These are phyloP conservation scores for Chlamydomonas sphaeroides DNA, from an alignment of 139 green algal genomes.

Conservation along the genomic window DNA sequence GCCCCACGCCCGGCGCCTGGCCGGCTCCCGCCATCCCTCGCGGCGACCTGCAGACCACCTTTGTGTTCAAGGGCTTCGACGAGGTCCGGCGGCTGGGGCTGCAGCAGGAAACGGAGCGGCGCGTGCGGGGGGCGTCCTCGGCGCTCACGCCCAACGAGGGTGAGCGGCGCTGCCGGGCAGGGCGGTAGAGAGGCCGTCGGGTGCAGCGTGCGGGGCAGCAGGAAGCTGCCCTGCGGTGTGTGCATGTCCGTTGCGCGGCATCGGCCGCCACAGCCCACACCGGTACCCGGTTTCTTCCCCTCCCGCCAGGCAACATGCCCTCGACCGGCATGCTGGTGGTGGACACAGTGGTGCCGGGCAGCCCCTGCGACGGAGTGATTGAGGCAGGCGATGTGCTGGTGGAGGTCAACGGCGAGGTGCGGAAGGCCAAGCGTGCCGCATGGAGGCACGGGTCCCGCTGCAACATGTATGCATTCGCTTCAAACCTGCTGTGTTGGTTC, in stretches of 20 bases:
- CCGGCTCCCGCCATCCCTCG: constrained; percentile 59
- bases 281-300: too few relatives aligned
- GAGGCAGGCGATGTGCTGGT: constrained; percentile 92
- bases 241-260: too few relatives aligned
- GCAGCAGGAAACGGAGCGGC: constrained; percentile 75
- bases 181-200: background rate
- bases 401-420: constrained; percentile 52
- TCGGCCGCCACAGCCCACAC: too few relatives aligned
- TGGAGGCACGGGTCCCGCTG: too few relatives aligned
- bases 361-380: constrained; percentile 75
- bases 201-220: too few relatives aligned
- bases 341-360: constrained; percentile 81
- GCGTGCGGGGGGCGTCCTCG: constrained; percentile 54
- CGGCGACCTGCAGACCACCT: constrained; percentile 81
- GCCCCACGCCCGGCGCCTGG: constrained; percentile 45
- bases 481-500: too few relatives aligned
- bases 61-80: constrained; percentile 94
- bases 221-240: too few relatives aligned
- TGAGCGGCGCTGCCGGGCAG: too few relatives aligned
- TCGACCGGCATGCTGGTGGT: constrained; percentile 92
- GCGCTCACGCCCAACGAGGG: constrained; percentile 5
- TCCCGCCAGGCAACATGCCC: constrained; percentile 1
- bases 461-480: too few relatives aligned
- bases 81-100: constrained; percentile 87
- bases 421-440: too few relatives aligned